phyloP scores from a whole-genome alignment of 2,329 filamentous ascomycete species.

The Fusarium sp. region DNA sequence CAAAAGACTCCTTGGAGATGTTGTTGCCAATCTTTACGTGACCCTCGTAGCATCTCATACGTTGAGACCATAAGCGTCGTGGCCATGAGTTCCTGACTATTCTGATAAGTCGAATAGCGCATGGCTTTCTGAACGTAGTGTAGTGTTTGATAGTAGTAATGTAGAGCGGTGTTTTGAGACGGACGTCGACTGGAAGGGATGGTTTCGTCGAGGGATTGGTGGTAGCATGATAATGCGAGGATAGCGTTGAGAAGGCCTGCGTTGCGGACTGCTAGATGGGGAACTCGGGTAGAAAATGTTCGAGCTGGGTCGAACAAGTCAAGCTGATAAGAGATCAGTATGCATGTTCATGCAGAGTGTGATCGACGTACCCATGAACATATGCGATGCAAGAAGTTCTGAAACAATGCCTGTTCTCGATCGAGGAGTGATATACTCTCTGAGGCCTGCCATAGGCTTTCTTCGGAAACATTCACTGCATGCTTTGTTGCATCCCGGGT shows the following conservation, averaged over 20 bases:
- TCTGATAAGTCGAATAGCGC: constrained; percentile 65
- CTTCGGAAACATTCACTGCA: neutral
- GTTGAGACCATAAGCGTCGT: constrained; percentile 69
- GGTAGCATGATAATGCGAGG: constrained; percentile 58
- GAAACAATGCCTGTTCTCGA: constrained; percentile 36
- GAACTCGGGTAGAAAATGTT: constrained; percentile 34
- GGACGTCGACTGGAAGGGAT: neutral
- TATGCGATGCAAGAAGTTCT: constrained; percentile 38
- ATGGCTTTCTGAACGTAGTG: constrained; percentile 69
- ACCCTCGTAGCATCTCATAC: constrained; percentile 72
- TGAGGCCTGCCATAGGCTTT: constrained; percentile 36
- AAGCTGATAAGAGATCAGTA: constrained; percentile 3
- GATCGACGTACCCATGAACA: constrained; percentile 36
- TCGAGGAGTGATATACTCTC: constrained; percentile 34
- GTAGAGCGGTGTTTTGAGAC: constrained; percentile 43
- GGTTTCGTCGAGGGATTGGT: constrained; percentile 22
- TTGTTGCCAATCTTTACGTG: constrained; percentile 62
- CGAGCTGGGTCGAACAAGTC: constrained; percentile 38
- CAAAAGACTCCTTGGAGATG: constrained; percentile 73
- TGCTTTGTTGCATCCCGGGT: neutral
- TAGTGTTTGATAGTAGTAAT: constrained; percentile 70
- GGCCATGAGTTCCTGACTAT: constrained; percentile 65
- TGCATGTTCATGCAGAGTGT: too few relatives aligned
- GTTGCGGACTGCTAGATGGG: constrained; percentile 49
- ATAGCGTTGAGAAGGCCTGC: constrained; percentile 66